These are phyloP conservation scores for Lanmaoa rubissima DNA, from an alignment of 768 basidiomycete species.

Conservation along the genomic window DNA sequence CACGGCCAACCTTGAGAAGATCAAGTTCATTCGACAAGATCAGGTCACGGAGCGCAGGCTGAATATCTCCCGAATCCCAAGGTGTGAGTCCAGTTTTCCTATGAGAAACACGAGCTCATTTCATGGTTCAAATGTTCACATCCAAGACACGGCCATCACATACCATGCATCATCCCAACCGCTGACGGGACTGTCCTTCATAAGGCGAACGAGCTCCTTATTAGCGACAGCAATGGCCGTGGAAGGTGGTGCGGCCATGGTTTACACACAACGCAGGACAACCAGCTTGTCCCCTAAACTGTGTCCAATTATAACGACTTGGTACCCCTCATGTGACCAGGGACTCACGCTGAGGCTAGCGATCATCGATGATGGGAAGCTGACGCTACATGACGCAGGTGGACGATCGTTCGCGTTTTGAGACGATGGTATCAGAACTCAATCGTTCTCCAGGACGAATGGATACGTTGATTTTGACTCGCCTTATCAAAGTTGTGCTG, in stretches of 20 bases:
- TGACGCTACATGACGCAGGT: too few species aligned
- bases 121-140: background rate
- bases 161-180: slow-evolving; percentile 26
- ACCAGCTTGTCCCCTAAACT: background rate
- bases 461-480: too few species aligned
- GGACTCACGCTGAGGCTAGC: too few species aligned
- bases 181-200: slow-evolving; percentile 11
- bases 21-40: slow-evolving; percentile 44
- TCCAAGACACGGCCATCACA: background rate
- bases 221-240: too few species aligned
- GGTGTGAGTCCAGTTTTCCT: slow-evolving; percentile 55
- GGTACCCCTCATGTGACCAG: too few species aligned
- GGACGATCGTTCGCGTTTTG: too few species aligned
- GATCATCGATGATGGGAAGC: too few species aligned
- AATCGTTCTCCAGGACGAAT: too few species aligned
- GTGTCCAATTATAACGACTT: too few species aligned
- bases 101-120: background rate
- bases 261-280: background rate
- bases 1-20: slow-evolving; percentile 43
- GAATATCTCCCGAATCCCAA: slow-evolving; percentile 57
- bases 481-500: too few species aligned
- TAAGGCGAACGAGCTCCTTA: slow-evolving; percentile 5
- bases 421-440: too few species aligned
- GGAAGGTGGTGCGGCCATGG: background rate
- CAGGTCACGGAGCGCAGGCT: slow-evolving; percentile 55